Evolutionary conservation across 164 flowering plant species (phyloP), one percentile per base, ranked within the genome.

Genomic region (Malania oleifera): DNA sequence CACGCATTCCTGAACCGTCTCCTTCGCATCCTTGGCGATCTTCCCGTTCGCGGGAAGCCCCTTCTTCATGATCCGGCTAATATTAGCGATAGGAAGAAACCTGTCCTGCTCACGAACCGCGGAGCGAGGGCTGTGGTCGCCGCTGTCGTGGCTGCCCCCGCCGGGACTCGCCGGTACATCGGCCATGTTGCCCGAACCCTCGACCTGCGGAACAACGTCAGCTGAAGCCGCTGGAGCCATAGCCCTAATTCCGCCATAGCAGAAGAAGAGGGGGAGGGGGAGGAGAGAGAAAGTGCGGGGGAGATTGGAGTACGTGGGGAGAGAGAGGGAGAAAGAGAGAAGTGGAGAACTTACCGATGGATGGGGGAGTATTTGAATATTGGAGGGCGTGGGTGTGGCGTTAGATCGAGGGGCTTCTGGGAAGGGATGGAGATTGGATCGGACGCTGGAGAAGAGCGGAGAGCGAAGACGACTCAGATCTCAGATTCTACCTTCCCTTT

Each of bases 11-110:
- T 85, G 91, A 7, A 85, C 82, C 34, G 83, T 85, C 67, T 85
- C 91, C 59, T 85, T 85, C 5, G 91, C 88, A 50, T 85, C 89
- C 73, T 85, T 83, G 22, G 92, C 86, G 58, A 86, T 81, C 72
- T 83, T 86, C 0, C 89, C 92, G 37, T 86, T 81, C 1, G 89
- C 81, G 5, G 92, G 92, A 18, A 86, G 75, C 10, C 74, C 92
- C 71, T 80, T 83, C 82, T 86, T 86, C 92, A 86, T 83, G 71
- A 86, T 86, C 66, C 89, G 73, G 45, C 92, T 80, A 17, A 86
- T 81, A 27, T 86, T 86, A n/a, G 89, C 86, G 47, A 86, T 86
- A 7, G 92, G 92, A 18, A 86, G 75, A 34, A 62, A 86, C 77
- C 89, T 62, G 23, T 86, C 92, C 50, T 83, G 92, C 62, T 83